These are phyloP conservation scores for Aaosphaeria pasadenensis DNA, from an alignment of 2,329 filamentous ascomycete genomes.

Conservation along the genomic window DNA sequence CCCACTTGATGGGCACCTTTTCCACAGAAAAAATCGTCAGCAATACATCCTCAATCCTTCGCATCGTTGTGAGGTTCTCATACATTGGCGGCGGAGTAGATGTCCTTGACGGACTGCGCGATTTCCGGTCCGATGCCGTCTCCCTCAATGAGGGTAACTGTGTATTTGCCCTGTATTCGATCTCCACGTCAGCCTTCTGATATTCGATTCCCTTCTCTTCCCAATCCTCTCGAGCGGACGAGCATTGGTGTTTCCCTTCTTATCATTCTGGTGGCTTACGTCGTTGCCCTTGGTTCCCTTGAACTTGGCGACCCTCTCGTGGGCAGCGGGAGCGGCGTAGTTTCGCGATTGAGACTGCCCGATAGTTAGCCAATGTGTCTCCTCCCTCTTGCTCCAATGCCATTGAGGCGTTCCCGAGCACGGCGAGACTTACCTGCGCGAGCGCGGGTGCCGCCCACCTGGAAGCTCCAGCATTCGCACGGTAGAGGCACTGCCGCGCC, in stretches of 20 bases:
- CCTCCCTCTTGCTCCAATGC: neutral
- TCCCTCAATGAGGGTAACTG: constrained; percentile 96
- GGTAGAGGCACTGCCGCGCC: constrained; percentile 75
- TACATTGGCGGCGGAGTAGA: constrained; percentile 93
- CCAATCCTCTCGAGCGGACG: neutral
- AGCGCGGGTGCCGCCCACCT: constrained; percentile 46
- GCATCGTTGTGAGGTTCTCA: constrained; percentile 22
- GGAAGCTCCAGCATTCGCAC: constrained; percentile 48
- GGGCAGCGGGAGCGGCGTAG: constrained; percentile 60
- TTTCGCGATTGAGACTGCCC: constrained; percentile 29
- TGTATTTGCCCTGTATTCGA: constrained; percentile 77
- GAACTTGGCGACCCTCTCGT: constrained; percentile 85
- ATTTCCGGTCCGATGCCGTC: constrained; percentile 99
- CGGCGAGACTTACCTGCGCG: constrained; percentile 54
- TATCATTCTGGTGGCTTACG: constrained; percentile 52
- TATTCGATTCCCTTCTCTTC: neutral
- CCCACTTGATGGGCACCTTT: constrained; percentile 91
- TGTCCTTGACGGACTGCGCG: constrained; percentile 96
- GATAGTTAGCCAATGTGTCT: constrained; percentile 1
- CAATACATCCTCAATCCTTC: neutral
- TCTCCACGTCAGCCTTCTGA: constrained; percentile 4
- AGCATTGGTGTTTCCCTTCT: neutral
- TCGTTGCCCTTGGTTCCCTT: constrained; percentile 83
- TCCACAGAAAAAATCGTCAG: constrained; percentile 4
- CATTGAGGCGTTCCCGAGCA: constrained; percentile 2